Conservation (phyloP, 2,329 filamentous ascomycete genomes). For the Xylariaceae sp. region DNA sequence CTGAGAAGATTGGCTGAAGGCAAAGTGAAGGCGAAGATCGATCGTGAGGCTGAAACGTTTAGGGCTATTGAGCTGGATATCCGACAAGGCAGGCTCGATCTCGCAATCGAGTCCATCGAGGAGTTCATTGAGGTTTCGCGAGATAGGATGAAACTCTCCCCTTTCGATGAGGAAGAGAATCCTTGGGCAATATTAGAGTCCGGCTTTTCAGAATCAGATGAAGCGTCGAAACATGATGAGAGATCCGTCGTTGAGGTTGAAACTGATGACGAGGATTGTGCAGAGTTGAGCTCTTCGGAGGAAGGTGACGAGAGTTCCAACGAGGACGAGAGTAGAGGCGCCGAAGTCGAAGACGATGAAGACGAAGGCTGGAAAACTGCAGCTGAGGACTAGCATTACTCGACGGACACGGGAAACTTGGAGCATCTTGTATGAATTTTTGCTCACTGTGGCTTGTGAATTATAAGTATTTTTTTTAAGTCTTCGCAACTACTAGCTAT, state of each 20-base stretch:
- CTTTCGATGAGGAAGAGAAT: slow-evolving; percentile 19
- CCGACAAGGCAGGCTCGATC: slow-evolving; percentile 13
- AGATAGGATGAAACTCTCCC: slow-evolving; percentile 26
- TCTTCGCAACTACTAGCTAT: not conserved
- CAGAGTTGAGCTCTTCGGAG: not conserved
- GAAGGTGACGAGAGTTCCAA: not conserved
- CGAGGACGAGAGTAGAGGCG: not conserved
- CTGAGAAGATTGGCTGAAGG: slow-evolving; percentile 8
- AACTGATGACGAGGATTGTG: not conserved
- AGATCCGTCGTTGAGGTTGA: not conserved
- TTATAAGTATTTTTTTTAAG: too few relatives aligned
- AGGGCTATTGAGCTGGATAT: slow-evolving; percentile 24
- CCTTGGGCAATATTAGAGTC: not conserved
- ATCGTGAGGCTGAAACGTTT: slow-evolving; percentile 28
- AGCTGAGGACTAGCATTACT: not conserved
- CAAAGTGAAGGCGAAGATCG: slow-evolving; percentile 26
- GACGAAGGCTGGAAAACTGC: slow-evolving; percentile 1
- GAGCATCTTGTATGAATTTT: not conserved
- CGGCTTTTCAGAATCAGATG: not conserved
- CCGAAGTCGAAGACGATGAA: not conserved
- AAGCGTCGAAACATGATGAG: not conserved
- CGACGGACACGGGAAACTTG: not conserved
- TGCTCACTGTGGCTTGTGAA: not conserved
- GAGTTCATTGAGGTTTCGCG: slow-evolving; percentile 26
- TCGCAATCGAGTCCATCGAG: slow-evolving; percentile 25